A percentile compares a stretch with the other conserved stretches of the same genome.
Conservation (phyloP, 2,329 filamentous ascomycete species). For the Ophiosphaerella korrae region DNA sequence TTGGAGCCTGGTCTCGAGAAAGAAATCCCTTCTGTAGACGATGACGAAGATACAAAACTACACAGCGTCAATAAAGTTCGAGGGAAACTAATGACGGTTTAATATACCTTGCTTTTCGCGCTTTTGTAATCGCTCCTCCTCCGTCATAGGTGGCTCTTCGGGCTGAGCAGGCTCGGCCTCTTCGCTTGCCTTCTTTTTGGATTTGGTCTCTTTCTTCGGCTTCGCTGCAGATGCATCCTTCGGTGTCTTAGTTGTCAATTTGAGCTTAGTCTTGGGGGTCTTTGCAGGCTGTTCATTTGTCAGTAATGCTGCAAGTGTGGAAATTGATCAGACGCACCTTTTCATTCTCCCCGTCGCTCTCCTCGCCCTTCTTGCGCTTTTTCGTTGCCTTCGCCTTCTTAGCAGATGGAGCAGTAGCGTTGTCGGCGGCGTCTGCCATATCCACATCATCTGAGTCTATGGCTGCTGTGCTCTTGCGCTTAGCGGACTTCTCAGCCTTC, state of each 20-base stretch:
- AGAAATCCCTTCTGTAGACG: constrained; percentile 94
- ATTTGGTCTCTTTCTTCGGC: constrained; percentile 65
- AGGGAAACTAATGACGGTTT: background rate
- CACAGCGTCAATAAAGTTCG: constrained; percentile 5
- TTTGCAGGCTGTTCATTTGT: constrained; percentile 51
- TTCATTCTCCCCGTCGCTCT: constrained; percentile 71
- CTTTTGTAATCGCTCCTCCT: constrained; percentile 61
- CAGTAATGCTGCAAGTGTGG: constrained; percentile 18
- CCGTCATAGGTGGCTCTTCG: constrained; percentile 60
- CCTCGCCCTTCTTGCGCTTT: constrained; percentile 80
- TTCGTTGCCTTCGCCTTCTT: constrained; percentile 46
- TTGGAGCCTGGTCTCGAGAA: constrained; percentile 80
- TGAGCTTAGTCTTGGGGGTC: constrained; percentile 57
- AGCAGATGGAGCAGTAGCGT: constrained; percentile 40
- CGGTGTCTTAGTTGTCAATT: constrained; percentile 51
- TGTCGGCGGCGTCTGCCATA: constrained; percentile 49
- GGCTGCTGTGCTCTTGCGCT: constrained; percentile 47
- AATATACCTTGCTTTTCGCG: constrained; percentile 62
- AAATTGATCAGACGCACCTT: constrained; percentile 51
- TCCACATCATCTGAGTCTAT: constrained; percentile 45
- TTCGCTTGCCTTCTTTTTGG: constrained; percentile 55
- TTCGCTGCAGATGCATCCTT: constrained; percentile 51
- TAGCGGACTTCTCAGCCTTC: constrained; percentile 61
- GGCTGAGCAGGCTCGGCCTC: constrained; percentile 64
- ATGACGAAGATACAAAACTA: constrained; percentile 90